phyloP scores from a whole-genome alignment of 306 rosid genomes.

The Ormosia emarginata region DNA sequence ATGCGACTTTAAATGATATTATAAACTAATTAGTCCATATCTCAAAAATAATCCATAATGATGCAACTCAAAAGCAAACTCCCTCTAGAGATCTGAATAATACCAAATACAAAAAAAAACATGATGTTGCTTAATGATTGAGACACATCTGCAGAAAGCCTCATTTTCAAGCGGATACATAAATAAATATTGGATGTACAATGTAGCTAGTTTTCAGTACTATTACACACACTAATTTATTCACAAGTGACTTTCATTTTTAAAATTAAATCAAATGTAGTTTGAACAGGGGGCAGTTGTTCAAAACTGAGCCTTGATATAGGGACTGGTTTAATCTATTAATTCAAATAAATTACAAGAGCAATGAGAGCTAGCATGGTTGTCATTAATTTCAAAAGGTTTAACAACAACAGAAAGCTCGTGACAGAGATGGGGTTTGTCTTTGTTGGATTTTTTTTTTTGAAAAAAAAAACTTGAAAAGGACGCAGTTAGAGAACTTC shows the following conservation, averaged over 20 bases:
- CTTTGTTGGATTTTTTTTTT: neutral
- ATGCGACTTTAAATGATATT: slow-evolving; percentile 1
- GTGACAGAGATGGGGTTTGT: slow-evolving; percentile 22
- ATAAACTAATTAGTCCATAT: neutral
- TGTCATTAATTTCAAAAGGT: slow-evolving; percentile 26
- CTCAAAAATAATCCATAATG: neutral
- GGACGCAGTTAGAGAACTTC: slow-evolving; percentile 19
- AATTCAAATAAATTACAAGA: slow-evolving; percentile 13
- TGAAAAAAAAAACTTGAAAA: neutral
- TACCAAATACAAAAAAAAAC: slow-evolving; percentile 29
- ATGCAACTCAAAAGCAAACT: slow-evolving; percentile 29
- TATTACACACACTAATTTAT: neutral
- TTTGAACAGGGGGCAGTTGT: slow-evolving; percentile 80
- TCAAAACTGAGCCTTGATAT: slow-evolving; percentile 66
- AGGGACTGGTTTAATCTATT: slow-evolving; percentile 45
- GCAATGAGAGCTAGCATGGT: neutral
- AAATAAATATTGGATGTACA: neutral
- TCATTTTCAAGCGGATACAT: slow-evolving; percentile 25
- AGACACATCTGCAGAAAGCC: slow-evolving; percentile 38
- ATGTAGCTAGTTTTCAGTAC: slow-evolving; percentile 14
- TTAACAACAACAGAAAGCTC: neutral
- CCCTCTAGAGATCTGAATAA: slow-evolving; percentile 28
- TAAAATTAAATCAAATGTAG: slow-evolving; percentile 46
- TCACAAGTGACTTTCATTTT: neutral
- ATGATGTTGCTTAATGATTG: slow-evolving; percentile 51